A percentile compares a stretch with the other conserved stretches of the same genome.
These are phyloP conservation scores for Cystofilobasidium macerans DNA, from an alignment of 768 basidiomycete species.

Conservation along the genomic window DNA sequence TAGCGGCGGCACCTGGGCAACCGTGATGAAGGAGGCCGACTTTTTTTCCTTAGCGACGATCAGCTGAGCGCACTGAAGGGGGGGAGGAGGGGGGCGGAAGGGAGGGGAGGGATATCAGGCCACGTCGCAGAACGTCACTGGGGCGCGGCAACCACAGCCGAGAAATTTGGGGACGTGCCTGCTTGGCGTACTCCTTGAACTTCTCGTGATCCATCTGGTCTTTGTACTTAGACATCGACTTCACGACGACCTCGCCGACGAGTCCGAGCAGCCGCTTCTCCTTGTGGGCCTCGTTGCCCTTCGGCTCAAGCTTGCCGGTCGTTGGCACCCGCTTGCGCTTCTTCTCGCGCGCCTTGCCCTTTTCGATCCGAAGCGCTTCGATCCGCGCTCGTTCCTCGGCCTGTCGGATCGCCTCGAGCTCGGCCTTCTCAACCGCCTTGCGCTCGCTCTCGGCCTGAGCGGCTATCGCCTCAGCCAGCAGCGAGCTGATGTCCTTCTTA, in stretches of 20 bases:
- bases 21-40: slow-evolving; percentile 56
- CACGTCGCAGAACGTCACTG: not conserved
- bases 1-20: slow-evolving; percentile 58
- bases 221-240: slow-evolving; percentile 80
- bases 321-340: slow-evolving; percentile 16
- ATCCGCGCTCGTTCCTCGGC: slow-evolving; percentile 4
- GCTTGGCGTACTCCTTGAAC: slow-evolving; percentile 93
- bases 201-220: slow-evolving; percentile 57
- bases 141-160: not conserved
- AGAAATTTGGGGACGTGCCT: slow-evolving; percentile 50
- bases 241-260: slow-evolving; percentile 80
- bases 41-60: slow-evolving; percentile 96
- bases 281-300: slow-evolving; percentile 31
- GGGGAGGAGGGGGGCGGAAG: not conserved
- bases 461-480: slow-evolving; percentile 28
- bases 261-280: slow-evolving; percentile 75
- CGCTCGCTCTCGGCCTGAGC: slow-evolving; percentile 12
- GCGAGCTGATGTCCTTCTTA: not conserved
- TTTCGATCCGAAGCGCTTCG: slow-evolving; percentile 1
- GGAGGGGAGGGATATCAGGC: slow-evolving; percentile 13
- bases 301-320: slow-evolving; percentile 26
- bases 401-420: slow-evolving; percentile 19
- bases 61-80: slow-evolving; percentile 62
- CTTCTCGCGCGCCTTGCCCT: slow-evolving; percentile 21
- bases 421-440: slow-evolving; percentile 21